Evolutionary conservation across 1,139 yeast genomes (phyloP).

Genomic region (Lodderomyces orthopsilosis): DNA sequence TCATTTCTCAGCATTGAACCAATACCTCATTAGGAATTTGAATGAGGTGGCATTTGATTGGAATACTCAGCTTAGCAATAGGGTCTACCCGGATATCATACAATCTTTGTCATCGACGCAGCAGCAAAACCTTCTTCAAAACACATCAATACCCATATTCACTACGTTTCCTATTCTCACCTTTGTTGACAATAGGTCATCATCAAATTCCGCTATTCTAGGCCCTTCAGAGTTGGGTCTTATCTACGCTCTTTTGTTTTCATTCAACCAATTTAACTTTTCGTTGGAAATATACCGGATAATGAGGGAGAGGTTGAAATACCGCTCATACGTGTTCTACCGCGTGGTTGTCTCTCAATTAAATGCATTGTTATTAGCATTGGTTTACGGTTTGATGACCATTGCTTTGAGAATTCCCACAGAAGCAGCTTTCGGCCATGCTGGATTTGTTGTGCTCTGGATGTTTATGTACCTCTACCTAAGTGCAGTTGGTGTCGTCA

Average conservation of each 20-base stretch:
- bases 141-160: constrained; percentile 19
- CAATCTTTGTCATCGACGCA: constrained; percentile 14
- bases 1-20: constrained; percentile 22
- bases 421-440: constrained; percentile 50
- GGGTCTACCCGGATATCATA: constrained; percentile 24
- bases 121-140: constrained; percentile 15
- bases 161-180: constrained; percentile 22
- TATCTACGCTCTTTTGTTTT: constrained; percentile 31
- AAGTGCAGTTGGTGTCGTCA: constrained; percentile 62
- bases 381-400: constrained; percentile 57
- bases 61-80: constrained; percentile 19
- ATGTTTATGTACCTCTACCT: constrained; percentile 56
- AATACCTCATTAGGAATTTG: constrained; percentile 40
- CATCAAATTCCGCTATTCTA: constrained; percentile 20
- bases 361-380: constrained; percentile 50
- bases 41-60: constrained; percentile 21
- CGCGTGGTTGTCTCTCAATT: constrained; percentile 46
- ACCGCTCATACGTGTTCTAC: constrained; percentile 46
- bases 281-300: constrained; percentile 21
- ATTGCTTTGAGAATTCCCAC: constrained; percentile 59
- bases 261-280: constrained; percentile 34
- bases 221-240: constrained; percentile 37
- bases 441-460: constrained; percentile 69
- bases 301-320: constrained; percentile 32
- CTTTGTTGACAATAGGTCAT: constrained; percentile 22